phyloP scores from a whole-genome alignment of 148 eudicot genomes.

The Euryodendron excelsum region DNA sequence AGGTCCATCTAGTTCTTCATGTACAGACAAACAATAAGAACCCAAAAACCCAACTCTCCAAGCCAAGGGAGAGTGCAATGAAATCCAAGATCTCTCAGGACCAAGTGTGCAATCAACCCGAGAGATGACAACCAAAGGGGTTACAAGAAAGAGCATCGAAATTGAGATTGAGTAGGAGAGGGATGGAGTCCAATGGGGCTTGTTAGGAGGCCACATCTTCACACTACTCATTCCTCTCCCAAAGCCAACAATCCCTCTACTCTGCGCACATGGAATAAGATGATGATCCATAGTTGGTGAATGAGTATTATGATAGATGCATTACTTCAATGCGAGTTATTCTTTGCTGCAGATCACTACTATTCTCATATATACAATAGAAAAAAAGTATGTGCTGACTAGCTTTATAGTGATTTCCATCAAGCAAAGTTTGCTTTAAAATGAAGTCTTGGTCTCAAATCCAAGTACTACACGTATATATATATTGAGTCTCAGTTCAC shows the following conservation, averaged over 20 bases:
- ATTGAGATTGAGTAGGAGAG: conserved; percentile 10
- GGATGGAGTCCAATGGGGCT: conserved; percentile 8
- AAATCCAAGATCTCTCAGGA: conserved; percentile 17
- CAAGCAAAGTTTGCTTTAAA: no score
- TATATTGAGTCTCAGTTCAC: no score
- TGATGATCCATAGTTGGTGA: not conserved
- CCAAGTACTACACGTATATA: no score
- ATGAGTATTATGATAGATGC: conserved; percentile 5
- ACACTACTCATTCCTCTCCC: not conserved
- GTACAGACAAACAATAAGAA: not conserved
- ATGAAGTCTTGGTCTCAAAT: no score
- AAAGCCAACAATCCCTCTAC: not conserved
- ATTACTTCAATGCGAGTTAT: conserved; percentile 22
- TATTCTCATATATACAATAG: not conserved
- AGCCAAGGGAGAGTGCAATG: conserved; percentile 3
- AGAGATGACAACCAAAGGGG: not conserved
- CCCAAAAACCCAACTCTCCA: not conserved
- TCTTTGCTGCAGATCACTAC: conserved; percentile 13
- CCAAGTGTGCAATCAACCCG: not conserved
- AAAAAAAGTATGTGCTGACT: not conserved
- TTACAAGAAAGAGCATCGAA: not conserved
- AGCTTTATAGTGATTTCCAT: no score
- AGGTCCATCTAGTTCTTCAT: not conserved
- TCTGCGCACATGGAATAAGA: not conserved
- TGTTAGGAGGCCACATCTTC: not conserved